Percentiles rank a stretch among this genome's conserved stretches.
Conservation (phyloP, 106 monocot genomes). For the Dendrobium officinale region DNA sequence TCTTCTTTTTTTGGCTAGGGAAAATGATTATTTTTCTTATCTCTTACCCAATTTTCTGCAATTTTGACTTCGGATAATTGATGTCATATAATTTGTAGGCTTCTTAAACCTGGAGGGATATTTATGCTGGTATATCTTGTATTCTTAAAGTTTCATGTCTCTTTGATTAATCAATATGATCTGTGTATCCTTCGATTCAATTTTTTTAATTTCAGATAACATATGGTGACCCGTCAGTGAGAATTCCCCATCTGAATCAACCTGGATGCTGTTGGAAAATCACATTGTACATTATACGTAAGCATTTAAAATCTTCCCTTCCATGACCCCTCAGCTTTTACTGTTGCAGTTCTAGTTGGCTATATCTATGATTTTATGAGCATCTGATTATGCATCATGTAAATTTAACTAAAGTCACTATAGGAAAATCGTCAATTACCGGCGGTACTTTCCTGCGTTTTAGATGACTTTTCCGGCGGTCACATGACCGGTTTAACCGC, state of each 20-base stretch:
- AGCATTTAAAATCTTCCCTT: conserved; percentile 10
- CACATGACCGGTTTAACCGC: no score
- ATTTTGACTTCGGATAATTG: conserved; percentile 7
- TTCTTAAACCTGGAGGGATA: conserved; percentile 88
- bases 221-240: conserved; percentile 87
- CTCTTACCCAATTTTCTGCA: background rate
- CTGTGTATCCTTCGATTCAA: background rate
- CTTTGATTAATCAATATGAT: background rate
- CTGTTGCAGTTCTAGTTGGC: background rate
- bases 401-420: background rate
- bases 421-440: no score
- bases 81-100: conserved; percentile 36
- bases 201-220: conserved; percentile 48
- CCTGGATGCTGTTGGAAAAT: conserved; percentile 76
- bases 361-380: background rate
- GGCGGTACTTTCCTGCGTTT: no score
- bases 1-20: background rate
- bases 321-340: background rate
- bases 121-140: conserved; percentile 70
- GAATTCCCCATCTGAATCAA: conserved; percentile 71
- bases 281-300: conserved; percentile 71
- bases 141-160: background rate
- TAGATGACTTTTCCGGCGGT: no score
- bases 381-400: background rate
- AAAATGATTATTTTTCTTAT: background rate